phyloP scores from a whole-genome alignment of 2,329 filamentous ascomycete species.

The Calonectria pteridis region DNA sequence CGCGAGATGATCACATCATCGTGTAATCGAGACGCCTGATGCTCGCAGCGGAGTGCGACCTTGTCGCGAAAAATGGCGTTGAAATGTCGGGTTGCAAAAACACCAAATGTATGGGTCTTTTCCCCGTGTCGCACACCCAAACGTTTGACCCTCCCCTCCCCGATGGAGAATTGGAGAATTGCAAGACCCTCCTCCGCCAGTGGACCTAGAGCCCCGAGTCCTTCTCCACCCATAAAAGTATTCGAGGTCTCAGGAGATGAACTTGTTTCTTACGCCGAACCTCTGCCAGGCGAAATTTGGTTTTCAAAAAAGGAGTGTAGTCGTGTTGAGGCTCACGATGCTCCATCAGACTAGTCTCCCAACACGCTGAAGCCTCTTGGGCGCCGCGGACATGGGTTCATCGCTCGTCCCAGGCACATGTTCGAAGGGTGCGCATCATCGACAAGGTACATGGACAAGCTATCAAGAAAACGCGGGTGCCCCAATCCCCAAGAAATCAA shows the following conservation, averaged over 20 bases:
- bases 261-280: neutral
- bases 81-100: neutral
- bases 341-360: neutral
- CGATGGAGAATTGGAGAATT: slow-evolving; percentile 7
- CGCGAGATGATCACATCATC: slow-evolving; percentile 9
- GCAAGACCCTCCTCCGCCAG: neutral
- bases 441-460: slow-evolving; percentile 1
- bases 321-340: neutral
- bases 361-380: neutral
- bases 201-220: neutral
- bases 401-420: neutral
- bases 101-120: neutral
- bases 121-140: neutral
- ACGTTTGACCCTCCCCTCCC: neutral
- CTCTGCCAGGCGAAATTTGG: neutral
- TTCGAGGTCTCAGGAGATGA: neutral
- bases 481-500: slow-evolving; percentile 2
- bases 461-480: neutral
- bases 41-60: neutral
- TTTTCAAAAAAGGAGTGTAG: neutral
- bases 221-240: neutral
- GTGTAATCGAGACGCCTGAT: neutral
- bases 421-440: neutral
- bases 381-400: neutral
- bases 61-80: neutral